phyloP scores from a whole-genome alignment of 805 yeast genomes.

The Candida jianshihensis region DNA sequence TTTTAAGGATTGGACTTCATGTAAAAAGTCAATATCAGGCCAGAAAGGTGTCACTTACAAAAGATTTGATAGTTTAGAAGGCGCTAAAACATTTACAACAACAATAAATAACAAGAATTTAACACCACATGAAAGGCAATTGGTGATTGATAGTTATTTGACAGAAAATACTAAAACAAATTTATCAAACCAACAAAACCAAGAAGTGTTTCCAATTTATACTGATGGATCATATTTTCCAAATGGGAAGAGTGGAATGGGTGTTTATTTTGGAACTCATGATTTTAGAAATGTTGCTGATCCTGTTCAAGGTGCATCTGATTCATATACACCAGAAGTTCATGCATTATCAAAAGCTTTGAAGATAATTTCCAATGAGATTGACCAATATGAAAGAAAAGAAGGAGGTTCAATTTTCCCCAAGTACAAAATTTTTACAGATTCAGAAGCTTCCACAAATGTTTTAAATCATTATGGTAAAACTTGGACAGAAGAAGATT shows the following conservation, averaged over 20 bases:
- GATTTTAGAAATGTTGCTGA: constrained; percentile 50
- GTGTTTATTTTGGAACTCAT: constrained; percentile 58
- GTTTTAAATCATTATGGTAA: constrained; percentile 50
- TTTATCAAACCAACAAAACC: constrained; percentile 6
- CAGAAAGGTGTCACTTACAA: constrained; percentile 35
- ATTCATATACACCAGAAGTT: constrained; percentile 81
- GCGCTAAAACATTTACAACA: constrained; percentile 10
- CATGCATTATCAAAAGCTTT: constrained; percentile 58
- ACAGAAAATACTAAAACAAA: neutral
- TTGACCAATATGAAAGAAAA: constrained; percentile 16
- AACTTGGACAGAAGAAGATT: constrained; percentile 53
- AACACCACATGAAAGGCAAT: constrained; percentile 1
- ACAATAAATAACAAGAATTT: neutral
- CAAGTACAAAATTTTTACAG: constrained; percentile 48
- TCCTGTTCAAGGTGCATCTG: constrained; percentile 47
- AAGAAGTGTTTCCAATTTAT: constrained; percentile 31
- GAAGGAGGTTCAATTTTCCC: constrained; percentile 10
- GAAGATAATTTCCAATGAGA: constrained; percentile 28
- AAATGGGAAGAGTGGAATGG: constrained; percentile 67
- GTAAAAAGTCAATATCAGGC: constrained; percentile 24
- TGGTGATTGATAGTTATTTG: constrained; percentile 2
- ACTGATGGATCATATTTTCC: constrained; percentile 66
- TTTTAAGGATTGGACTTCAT: constrained; percentile 26
- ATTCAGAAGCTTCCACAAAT: constrained; percentile 61
- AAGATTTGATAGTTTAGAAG: constrained; percentile 27